Conservation (phyloP, 257 asterid species). For the Primulina tabacum region DNA sequence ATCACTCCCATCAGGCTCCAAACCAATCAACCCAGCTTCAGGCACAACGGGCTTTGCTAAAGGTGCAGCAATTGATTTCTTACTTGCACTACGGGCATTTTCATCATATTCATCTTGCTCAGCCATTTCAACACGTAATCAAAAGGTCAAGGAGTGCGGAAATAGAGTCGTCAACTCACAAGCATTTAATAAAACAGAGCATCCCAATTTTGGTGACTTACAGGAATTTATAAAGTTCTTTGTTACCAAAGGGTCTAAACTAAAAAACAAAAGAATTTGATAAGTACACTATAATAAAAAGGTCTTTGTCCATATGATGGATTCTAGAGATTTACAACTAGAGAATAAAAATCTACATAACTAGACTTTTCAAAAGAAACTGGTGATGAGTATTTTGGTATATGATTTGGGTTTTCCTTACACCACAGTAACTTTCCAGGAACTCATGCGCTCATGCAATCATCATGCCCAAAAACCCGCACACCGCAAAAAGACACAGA, state of each 20-base stretch:
- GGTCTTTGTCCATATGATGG: neutral
- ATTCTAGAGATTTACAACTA: neutral
- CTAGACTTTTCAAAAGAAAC: neutral
- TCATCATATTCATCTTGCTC: slow-evolving; percentile 66
- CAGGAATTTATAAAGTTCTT: neutral
- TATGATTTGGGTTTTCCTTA: slow-evolving; percentile 3
- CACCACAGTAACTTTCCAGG: neutral
- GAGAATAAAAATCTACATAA: neutral
- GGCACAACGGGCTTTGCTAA: slow-evolving; percentile 57
- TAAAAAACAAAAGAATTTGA: slow-evolving; percentile 7
- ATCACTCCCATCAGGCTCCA: slow-evolving; percentile 84
- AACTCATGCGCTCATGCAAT: neutral
- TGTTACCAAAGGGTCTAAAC: slow-evolving; percentile 1
- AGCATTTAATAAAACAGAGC: neutral
- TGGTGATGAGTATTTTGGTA: neutral
- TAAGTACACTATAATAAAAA: neutral
- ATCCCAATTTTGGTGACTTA: neutral
- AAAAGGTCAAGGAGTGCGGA: slow-evolving; percentile 41
- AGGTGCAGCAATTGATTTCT: slow-evolving; percentile 52
- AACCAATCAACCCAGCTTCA: slow-evolving; percentile 54
- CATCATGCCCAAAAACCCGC: too few species aligned
- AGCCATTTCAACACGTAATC: slow-evolving; percentile 43
- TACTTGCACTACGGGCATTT: slow-evolving; percentile 47
- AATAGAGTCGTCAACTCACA: neutral
- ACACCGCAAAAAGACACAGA: too few species aligned